A percentile compares a stretch with the other conserved stretches of the same genome.
Evolutionary conservation across 2,329 filamentous ascomycete species (phyloP).

Genomic region (Ascomycota sp.): DNA sequence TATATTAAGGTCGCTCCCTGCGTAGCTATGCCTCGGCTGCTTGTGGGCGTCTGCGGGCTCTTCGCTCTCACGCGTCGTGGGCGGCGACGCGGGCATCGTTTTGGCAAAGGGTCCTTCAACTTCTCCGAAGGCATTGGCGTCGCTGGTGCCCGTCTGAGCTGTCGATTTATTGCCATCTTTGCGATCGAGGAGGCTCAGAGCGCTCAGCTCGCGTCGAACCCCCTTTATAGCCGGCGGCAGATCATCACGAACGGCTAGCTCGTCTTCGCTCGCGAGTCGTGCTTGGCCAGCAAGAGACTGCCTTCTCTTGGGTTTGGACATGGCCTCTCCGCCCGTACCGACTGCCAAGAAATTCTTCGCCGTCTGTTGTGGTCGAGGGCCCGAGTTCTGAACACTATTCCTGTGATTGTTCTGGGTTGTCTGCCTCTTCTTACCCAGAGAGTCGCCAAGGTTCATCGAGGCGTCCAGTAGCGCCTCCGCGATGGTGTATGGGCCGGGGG

Average conservation of each 20-base stretch:
- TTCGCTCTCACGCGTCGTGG: slow-evolving; percentile 7
- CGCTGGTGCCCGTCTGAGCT: slow-evolving; percentile 35
- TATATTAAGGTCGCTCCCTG: slow-evolving; percentile 51
- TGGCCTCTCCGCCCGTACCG: slow-evolving; percentile 8
- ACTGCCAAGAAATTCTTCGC: slow-evolving; percentile 11
- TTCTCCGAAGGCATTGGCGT: slow-evolving; percentile 35
- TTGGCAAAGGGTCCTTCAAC: slow-evolving; percentile 33
- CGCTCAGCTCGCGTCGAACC: slow-evolving; percentile 35
- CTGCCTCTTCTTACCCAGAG: slow-evolving; percentile 29
- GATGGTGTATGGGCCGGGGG: slow-evolving; percentile 45
- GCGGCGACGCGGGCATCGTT: slow-evolving; percentile 5
- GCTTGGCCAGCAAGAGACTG: slow-evolving; percentile 11
- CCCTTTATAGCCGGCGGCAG: slow-evolving; percentile 20
- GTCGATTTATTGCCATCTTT: slow-evolving; percentile 35
- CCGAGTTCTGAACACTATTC: slow-evolving; percentile 18
- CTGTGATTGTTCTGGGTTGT: slow-evolving; percentile 28
- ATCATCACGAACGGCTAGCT: slow-evolving; percentile 16
- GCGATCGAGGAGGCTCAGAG: slow-evolving; percentile 33
- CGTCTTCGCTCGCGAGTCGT: slow-evolving; percentile 11
- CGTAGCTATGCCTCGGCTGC: slow-evolving; percentile 54
- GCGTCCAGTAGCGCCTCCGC: slow-evolving; percentile 80
- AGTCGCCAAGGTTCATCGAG: slow-evolving; percentile 63
- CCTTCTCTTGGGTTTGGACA: slow-evolving; percentile 17
- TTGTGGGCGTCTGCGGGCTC: slow-evolving; percentile 16
- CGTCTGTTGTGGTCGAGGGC: slow-evolving; percentile 8